Evolutionary conservation across 2,329 filamentous ascomycete genomes (phyloP), one percentile per base, ranked within the genome.

Genomic region (Colletotrichum tofieldiae): DNA sequence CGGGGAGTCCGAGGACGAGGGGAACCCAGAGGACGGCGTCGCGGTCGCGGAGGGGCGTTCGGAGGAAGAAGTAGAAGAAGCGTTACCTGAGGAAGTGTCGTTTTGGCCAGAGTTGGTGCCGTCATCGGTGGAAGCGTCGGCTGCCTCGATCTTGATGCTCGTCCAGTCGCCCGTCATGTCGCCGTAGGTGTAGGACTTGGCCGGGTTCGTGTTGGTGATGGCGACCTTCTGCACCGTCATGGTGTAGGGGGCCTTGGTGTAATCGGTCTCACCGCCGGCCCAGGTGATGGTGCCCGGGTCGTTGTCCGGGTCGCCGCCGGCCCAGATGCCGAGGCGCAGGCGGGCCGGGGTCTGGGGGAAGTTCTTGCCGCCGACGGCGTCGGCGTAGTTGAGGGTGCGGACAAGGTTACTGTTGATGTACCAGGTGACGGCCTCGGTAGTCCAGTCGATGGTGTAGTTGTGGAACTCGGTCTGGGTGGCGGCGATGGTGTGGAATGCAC

Each of bases 281-380:
- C 87, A 89, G 65, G 85, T 79, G 75, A 88, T 84, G n/a, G 86
- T 88, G 26, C 79, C 74, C 73, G 81, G 35, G 76, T 79, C 65
- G 77, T 85, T 74, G 77, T 80, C 61, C 60, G 80, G 52, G 74
- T 86, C 75, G 76, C 83, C 77, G 74, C 82, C 77, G 77, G 85
- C 78, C 78, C 82, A 84, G 71, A 85, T 82, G 65, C 86, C 86
- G 23, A 88, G 76, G 73, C 85, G 83, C 61, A 88, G 75, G 23
- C 83, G 86, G 84, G 86, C 86, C 2, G 89, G 89, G 2, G 89
- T 91, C 76, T 91, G 89, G 0, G 89, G 89, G 79, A 84, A 91
- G 78, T 86, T 87, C 69, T 84, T 81, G 58, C 88, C 88, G 60
- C 82, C 83, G 54, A 82, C 75, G 29, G 84, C 81, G 74, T 87